Conservation (phyloP, 257 asterid genomes). For the Mentha longifolia region DNA sequence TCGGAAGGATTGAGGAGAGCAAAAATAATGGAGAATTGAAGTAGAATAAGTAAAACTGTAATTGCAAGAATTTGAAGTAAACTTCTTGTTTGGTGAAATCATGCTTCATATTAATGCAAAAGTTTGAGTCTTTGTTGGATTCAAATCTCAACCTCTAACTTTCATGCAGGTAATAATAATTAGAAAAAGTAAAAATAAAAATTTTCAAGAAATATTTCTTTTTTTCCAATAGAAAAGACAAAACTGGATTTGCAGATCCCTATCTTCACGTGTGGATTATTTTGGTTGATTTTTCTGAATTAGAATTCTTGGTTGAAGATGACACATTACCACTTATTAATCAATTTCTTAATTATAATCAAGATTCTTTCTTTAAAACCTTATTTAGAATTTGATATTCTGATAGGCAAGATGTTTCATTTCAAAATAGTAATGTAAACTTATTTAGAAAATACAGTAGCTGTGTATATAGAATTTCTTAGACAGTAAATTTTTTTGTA, state of each 20-base stretch:
- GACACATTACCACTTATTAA: background rate
- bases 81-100: background rate
- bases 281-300: background rate
- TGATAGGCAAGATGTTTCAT: too few species aligned
- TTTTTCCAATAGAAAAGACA: background rate
- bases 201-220: background rate
- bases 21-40: constrained; percentile 34
- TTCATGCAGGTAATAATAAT: too few species aligned
- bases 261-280: constrained; percentile 21
- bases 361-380: background rate
- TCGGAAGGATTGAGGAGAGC: background rate
- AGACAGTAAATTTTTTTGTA: too few species aligned
- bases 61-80: constrained; percentile 22
- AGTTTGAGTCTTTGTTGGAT: background rate
- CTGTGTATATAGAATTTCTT: too few species aligned
- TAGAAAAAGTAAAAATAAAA: too few species aligned
- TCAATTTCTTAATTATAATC: background rate
- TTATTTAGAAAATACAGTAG: too few species aligned
- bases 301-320: constrained; percentile 6
- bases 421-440: too few species aligned
- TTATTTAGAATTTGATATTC: too few species aligned
- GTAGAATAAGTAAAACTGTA: constrained; percentile 31
- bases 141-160: background rate
- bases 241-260: constrained; percentile 26
- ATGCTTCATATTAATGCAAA: background rate